A percentile compares a stretch with the other conserved stretches of the same genome.
Evolutionary conservation across 164 flowering plant genomes (phyloP).

Genomic region (Vitis riparia): DNA sequence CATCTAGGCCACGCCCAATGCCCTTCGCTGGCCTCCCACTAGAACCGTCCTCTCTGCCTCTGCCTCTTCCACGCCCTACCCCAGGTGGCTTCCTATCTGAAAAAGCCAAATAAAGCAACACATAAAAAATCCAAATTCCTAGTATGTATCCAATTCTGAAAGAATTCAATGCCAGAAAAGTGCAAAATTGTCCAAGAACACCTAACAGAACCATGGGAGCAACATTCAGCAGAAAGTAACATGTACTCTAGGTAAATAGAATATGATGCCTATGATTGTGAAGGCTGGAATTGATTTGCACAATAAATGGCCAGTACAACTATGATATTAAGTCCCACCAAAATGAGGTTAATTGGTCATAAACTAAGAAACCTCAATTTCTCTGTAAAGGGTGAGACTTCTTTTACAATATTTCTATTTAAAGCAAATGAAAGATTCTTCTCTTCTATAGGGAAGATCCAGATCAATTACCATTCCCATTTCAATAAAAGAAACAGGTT

Average conservation of each 20-base stretch:
- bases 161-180: too few relatives aligned
- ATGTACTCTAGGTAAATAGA: too few relatives aligned
- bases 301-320: neutral
- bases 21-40: slow-evolving; percentile 42
- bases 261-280: too few relatives aligned
- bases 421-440: neutral
- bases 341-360: too few relatives aligned
- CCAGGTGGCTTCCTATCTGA: slow-evolving; percentile 47
- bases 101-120: neutral
- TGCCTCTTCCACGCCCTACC: slow-evolving; percentile 40
- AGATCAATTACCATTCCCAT: neutral
- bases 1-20: slow-evolving; percentile 53
- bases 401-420: neutral
- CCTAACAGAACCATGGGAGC: neutral
- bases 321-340: neutral
- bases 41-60: slow-evolving; percentile 40
- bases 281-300: neutral
- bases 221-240: neutral
- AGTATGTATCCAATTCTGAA: neutral
- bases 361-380: neutral
- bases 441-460: neutral
- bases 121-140: neutral
- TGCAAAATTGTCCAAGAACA: neutral
- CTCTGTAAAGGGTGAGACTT: neutral
- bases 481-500: neutral